Evolutionary conservation across 139 green algal genomes (phyloP).

Genomic region (Tetradesmus lagerheimii): DNA sequence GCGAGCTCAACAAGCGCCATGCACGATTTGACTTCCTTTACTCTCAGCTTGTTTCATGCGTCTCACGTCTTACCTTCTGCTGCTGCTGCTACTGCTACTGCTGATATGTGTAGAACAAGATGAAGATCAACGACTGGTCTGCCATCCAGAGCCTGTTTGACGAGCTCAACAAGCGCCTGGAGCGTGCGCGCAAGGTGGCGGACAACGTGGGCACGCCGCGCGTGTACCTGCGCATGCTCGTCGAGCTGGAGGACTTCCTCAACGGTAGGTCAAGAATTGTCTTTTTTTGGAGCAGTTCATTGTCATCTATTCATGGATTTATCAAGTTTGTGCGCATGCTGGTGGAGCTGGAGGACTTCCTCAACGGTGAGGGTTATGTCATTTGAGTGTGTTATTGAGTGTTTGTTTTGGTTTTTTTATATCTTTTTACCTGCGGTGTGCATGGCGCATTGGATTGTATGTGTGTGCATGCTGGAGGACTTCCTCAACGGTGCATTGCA

Average conservation of each 20-base stretch:
- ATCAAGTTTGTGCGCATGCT: too few relatives aligned
- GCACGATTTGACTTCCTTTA: too few relatives aligned
- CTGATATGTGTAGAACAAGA: constrained; percentile 86
- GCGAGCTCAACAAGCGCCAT: too few relatives aligned
- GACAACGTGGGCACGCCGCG: constrained; percentile 67
- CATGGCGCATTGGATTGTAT: too few relatives aligned
- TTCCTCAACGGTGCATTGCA: too few relatives aligned
- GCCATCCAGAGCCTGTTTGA: constrained; percentile 95
- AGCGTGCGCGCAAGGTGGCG: constrained; percentile 71
- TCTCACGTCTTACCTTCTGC: not conserved
- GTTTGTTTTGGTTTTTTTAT: too few relatives aligned
- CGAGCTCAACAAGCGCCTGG: constrained; percentile 98
- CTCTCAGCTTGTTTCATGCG: too few relatives aligned
- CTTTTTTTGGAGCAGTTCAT: too few relatives aligned
- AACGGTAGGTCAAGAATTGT: constrained; percentile 37
- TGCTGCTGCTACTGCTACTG: not conserved
- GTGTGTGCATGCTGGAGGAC: too few relatives aligned
- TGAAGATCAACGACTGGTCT: constrained; percentile 99
- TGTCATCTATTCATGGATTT: too few relatives aligned
- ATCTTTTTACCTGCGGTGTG: too few relatives aligned
- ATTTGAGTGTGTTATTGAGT: not conserved
- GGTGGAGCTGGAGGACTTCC: constrained; percentile 93
- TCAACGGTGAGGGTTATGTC: constrained; percentile 71
- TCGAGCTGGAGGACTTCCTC: constrained; percentile 95
- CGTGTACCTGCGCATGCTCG: constrained; percentile 91